Conservation (phyloP, 345 rosid genomes). For the Balakata baccata region DNA sequence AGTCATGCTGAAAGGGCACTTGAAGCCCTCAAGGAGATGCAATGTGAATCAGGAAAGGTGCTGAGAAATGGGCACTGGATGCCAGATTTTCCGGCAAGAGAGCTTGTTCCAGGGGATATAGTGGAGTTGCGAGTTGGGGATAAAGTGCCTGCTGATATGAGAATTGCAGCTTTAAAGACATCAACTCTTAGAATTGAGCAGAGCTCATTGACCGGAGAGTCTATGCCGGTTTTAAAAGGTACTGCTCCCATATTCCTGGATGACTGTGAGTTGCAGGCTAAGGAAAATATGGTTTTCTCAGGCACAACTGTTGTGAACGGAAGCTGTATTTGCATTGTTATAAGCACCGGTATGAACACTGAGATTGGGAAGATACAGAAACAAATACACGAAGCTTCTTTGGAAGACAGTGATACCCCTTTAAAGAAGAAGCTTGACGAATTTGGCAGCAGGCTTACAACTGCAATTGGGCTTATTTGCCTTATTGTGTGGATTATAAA, state of each 20-base stretch:
- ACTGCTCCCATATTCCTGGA: slow-evolving; percentile 43
- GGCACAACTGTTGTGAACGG: slow-evolving; percentile 90
- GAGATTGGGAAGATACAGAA: slow-evolving; percentile 88
- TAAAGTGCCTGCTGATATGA: slow-evolving; percentile 90
- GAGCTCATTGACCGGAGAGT: slow-evolving; percentile 89
- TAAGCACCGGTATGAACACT: slow-evolving; percentile 77
- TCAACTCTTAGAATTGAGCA: slow-evolving; percentile 83
- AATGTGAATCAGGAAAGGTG: slow-evolving; percentile 74
- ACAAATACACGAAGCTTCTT: slow-evolving; percentile 84
- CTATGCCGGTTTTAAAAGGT: slow-evolving; percentile 84
- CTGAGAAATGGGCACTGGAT: slow-evolving; percentile 63
- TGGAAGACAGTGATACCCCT: slow-evolving; percentile 81
- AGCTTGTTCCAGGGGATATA: slow-evolving; percentile 84
- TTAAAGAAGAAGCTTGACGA: slow-evolving; percentile 87
- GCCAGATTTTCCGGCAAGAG: slow-evolving; percentile 72
- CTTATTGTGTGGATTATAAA: slow-evolving; percentile 77
- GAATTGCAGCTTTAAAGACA: slow-evolving; percentile 63
- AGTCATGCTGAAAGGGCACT: slow-evolving; percentile 88
- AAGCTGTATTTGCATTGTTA: slow-evolving; percentile 60
- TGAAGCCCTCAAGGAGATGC: slow-evolving; percentile 91
- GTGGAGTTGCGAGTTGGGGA: slow-evolving; percentile 84
- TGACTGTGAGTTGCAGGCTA: slow-evolving; percentile 82
- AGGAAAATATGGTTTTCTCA: slow-evolving; percentile 80
- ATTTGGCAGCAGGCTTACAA: slow-evolving; percentile 71
- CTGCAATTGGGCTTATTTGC: slow-evolving; percentile 73